Evolutionary conservation across 108 stramenopile species (phyloP).

Genomic region (Pseudonitzschia multiseries): DNA sequence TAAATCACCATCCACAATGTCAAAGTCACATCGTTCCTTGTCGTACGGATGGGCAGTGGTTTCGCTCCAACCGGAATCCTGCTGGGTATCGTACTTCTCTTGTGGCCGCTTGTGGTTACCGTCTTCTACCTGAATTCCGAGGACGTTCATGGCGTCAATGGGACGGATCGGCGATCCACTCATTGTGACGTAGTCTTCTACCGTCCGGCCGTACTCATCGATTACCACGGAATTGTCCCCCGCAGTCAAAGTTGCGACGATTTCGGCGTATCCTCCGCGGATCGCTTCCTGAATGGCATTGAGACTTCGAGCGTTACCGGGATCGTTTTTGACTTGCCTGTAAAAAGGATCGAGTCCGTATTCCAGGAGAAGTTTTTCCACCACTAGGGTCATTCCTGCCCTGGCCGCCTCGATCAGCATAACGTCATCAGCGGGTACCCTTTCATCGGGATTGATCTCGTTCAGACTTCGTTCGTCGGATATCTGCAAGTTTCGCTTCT

Average conservation of each 20-base stretch:
- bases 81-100: not conserved
- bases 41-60: slow-evolving; percentile 1
- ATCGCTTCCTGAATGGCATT: slow-evolving; percentile 30
- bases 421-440: not conserved
- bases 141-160: slow-evolving; percentile 15
- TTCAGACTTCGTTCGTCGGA: not conserved
- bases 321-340: not conserved
- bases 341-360: slow-evolving; percentile 4
- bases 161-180: slow-evolving; percentile 31
- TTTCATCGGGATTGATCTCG: not conserved
- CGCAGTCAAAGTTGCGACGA: slow-evolving; percentile 17
- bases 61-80: slow-evolving; percentile 17
- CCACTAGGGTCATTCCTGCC: not conserved
- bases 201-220: slow-evolving; percentile 16
- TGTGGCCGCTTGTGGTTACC: not conserved
- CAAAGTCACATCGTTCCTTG: slow-evolving; percentile 17
- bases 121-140: slow-evolving; percentile 4
- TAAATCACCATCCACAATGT: slow-evolving; percentile 15
- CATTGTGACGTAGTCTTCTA: slow-evolving; percentile 26
- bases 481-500: not conserved
- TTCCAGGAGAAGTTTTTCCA: not conserved
- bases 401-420: slow-evolving; percentile 16
- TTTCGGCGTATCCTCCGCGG: slow-evolving; percentile 26
- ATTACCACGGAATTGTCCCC: not conserved
- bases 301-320: not conserved